A percentile compares a stretch with the other conserved stretches of the same genome.
These are phyloP conservation scores for Ophiorrhiza pumila DNA, from an alignment of 257 asterid species.

Conservation along the genomic window DNA sequence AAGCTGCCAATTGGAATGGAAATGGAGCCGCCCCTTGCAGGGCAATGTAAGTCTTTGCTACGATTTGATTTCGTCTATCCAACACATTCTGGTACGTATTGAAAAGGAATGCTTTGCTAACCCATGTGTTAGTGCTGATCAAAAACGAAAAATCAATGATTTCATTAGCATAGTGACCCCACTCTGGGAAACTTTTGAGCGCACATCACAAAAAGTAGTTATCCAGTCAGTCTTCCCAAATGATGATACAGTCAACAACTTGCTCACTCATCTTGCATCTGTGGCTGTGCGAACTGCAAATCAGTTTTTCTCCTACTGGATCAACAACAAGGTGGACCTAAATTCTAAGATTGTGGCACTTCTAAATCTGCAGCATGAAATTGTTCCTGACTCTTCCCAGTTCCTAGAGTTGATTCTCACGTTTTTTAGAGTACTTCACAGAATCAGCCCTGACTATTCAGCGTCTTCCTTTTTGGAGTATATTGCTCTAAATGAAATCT, in stretches of 20 bases:
- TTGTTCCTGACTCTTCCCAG: background rate
- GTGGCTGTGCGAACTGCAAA: background rate
- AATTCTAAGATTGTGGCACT: background rate
- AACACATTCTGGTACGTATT: background rate
- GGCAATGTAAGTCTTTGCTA: no score
- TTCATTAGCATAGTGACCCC: background rate
- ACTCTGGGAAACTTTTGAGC: background rate
- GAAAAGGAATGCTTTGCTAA: background rate
- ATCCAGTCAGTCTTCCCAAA: background rate
- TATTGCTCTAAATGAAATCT: no score
- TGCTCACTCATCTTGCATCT: background rate
- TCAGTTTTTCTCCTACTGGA: background rate
- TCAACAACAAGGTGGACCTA: background rate
- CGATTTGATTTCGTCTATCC: no score
- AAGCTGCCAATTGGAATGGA: background rate
- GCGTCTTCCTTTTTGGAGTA: background rate
- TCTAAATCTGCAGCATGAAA: background rate
- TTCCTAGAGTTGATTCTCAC: background rate
- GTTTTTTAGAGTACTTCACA: background rate
- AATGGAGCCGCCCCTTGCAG: no score
- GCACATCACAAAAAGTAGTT: background rate
- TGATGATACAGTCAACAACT: no score
- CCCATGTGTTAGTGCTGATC: background rate
- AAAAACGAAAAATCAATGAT: background rate
- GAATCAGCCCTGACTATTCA: background rate